A percentile compares a stretch with the other conserved stretches of the same genome.
Evolutionary conservation across 352 stramenopile genomes (phyloP).

Genomic region (Phytophthora constricta): DNA sequence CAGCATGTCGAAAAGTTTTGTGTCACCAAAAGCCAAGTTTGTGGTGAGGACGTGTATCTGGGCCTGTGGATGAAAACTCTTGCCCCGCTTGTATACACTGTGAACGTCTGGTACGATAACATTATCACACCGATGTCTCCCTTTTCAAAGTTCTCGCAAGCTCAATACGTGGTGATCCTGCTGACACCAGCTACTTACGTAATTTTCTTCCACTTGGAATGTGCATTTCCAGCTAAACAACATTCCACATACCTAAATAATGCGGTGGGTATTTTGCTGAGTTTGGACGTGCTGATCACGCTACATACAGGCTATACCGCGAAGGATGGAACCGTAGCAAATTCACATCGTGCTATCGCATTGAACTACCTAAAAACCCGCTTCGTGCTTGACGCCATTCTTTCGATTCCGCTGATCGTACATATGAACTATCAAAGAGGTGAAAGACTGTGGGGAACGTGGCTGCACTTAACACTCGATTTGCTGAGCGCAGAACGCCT

Average conservation of each 20-base stretch:
- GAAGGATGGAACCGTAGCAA: slow-evolving; percentile 29
- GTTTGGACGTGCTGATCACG: slow-evolving; percentile 34
- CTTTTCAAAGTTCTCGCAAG: slow-evolving; percentile 21
- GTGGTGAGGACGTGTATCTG: no score
- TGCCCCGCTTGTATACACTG: background rate
- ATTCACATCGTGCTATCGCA: slow-evolving; percentile 26
- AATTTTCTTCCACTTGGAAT: slow-evolving; percentile 36
- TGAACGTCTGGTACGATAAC: background rate
- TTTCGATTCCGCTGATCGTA: slow-evolving; percentile 8
- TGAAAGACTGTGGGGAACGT: background rate
- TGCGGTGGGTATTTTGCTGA: slow-evolving; percentile 18
- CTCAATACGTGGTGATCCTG: slow-evolving; percentile 26
- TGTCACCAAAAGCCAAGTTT: no score
- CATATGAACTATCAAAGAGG: background rate
- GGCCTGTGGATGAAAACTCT: background rate
- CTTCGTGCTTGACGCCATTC: slow-evolving; percentile 15
- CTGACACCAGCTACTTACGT: slow-evolving; percentile 30
- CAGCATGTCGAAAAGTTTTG: no score
- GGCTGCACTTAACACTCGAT: background rate
- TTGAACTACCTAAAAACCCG: slow-evolving; percentile 32
- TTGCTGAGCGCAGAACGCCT: slow-evolving; percentile 12
- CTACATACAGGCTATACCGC: slow-evolving; percentile 46
- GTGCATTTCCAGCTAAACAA: slow-evolving; percentile 28
- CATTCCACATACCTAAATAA: background rate
- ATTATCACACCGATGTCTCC: slow-evolving; percentile 31